phyloP scores from a whole-genome alignment of 2,329 filamentous ascomycete genomes.

The Coniella vitis region DNA sequence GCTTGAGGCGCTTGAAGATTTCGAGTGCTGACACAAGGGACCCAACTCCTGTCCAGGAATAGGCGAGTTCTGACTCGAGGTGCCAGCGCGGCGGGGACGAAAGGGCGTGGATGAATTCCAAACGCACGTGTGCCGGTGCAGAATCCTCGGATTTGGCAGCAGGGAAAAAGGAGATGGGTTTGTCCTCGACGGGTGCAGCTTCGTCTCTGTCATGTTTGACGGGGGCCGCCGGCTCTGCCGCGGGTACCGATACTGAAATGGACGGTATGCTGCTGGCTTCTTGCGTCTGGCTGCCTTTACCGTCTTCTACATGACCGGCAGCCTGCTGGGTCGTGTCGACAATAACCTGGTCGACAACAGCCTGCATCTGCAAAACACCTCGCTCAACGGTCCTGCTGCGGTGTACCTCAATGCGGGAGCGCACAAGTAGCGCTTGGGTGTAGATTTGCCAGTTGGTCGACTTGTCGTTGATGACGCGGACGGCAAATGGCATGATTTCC shows the following conservation, averaged over 20 bases:
- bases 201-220: slow-evolving; percentile 7
- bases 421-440: slow-evolving; percentile 83
- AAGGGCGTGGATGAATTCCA: slow-evolving; percentile 79
- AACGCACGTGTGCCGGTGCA: slow-evolving; percentile 66
- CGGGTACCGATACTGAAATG: slow-evolving; percentile 15
- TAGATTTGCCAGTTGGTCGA: slow-evolving; percentile 98
- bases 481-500: slow-evolving; percentile 86
- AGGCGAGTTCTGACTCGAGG: slow-evolving; percentile 85
- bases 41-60: slow-evolving; percentile 85
- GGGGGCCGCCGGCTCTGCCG: slow-evolving; percentile 17
- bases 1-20: slow-evolving; percentile 86
- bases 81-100: slow-evolving; percentile 87
- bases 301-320: slow-evolving; percentile 12
- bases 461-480: slow-evolving; percentile 78
- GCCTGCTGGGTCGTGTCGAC: slow-evolving; percentile 59
- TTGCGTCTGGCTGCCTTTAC: slow-evolving; percentile 24
- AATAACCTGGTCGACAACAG: slow-evolving; percentile 90
- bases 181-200: slow-evolving; percentile 22
- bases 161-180: slow-evolving; percentile 75
- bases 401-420: slow-evolving; percentile 85
- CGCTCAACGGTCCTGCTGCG: slow-evolving; percentile 81
- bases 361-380: slow-evolving; percentile 86
- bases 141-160: slow-evolving; percentile 68
- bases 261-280: slow-evolving; percentile 16
- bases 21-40: slow-evolving; percentile 85